Evolutionary conservation across 352 stramenopile species (phyloP).

Genomic region (Pythium brassicae): DNA sequence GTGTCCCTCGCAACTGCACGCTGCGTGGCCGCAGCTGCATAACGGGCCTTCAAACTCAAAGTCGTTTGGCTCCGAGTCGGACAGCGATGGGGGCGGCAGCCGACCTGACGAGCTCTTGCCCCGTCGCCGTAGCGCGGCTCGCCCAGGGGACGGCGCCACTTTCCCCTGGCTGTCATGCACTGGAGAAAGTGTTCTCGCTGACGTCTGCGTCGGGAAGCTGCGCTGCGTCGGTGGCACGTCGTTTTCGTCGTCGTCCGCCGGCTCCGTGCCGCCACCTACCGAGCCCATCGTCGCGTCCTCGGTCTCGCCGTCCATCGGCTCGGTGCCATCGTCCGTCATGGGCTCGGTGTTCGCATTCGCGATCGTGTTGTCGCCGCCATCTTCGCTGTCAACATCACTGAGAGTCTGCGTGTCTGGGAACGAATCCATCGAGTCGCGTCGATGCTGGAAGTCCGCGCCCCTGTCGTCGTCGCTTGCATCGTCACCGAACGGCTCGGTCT

Average conservation of each 20-base stretch:
- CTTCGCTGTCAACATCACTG: constrained; percentile 23
- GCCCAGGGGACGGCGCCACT: constrained; percentile 6
- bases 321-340: neutral
- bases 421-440: constrained; percentile 23
- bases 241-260: constrained; percentile 23
- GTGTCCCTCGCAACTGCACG: constrained; percentile 23
- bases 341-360: constrained; percentile 2
- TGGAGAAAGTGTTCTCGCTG: neutral
- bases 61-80: constrained; percentile 36
- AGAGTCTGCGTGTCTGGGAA: constrained; percentile 41
- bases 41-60: constrained; percentile 19
- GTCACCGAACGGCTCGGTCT: neutral
- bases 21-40: constrained; percentile 19
- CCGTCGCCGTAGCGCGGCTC: constrained; percentile 15
- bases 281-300: neutral
- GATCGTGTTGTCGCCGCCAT: constrained; percentile 8
- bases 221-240: constrained; percentile 49
- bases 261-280: neutral
- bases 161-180: neutral
- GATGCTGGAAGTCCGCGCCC: constrained; percentile 18
- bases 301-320: neutral
- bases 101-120: neutral
- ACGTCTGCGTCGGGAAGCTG: neutral
- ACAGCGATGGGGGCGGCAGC: neutral
- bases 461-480: constrained; percentile 9